Conservation (phyloP, 148 eudicot species). For the Vaccinium darrowii region DNA sequence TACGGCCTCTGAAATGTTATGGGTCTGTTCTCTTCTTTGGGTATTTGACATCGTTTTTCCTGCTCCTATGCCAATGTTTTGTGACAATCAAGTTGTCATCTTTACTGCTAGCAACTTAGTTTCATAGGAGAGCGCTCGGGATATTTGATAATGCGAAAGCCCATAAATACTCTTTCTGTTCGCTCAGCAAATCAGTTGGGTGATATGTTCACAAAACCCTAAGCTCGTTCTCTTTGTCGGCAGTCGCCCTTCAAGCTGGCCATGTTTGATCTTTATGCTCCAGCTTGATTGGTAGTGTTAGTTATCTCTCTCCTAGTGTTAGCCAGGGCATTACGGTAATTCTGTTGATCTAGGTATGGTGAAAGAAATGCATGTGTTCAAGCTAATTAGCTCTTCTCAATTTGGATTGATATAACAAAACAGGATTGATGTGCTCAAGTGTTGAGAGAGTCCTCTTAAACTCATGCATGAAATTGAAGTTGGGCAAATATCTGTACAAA, state of each 20-base stretch:
- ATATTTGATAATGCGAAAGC: not conserved
- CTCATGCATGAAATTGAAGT: not conserved
- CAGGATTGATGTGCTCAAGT: not conserved
- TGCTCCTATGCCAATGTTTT: not conserved
- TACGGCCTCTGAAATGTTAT: not conserved
- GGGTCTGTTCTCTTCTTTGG: not conserved
- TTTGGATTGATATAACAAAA: not conserved
- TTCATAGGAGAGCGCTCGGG: not conserved
- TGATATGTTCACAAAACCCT: not conserved
- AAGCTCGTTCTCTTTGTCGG: not conserved
- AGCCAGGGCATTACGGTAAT: not conserved
- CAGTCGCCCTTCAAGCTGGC: not conserved
- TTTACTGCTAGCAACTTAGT: not conserved
- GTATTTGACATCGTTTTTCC: not conserved
- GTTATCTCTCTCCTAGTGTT: not conserved
- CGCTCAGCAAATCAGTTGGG: not conserved
- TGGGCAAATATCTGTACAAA: not conserved
- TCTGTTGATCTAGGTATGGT: not conserved
- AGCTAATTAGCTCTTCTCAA: not conserved
- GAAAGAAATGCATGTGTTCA: not conserved
- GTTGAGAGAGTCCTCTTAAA: not conserved
- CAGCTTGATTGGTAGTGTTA: not conserved
- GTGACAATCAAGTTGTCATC: not conserved
- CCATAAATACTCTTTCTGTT: not conserved
- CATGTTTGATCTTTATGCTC: not conserved